Percentiles rank a stretch among this genome's conserved stretches.
Evolutionary conservation across 495 filamentous ascomycete species (phyloP).

Genomic region (Trichoderma orchidacearum): DNA sequence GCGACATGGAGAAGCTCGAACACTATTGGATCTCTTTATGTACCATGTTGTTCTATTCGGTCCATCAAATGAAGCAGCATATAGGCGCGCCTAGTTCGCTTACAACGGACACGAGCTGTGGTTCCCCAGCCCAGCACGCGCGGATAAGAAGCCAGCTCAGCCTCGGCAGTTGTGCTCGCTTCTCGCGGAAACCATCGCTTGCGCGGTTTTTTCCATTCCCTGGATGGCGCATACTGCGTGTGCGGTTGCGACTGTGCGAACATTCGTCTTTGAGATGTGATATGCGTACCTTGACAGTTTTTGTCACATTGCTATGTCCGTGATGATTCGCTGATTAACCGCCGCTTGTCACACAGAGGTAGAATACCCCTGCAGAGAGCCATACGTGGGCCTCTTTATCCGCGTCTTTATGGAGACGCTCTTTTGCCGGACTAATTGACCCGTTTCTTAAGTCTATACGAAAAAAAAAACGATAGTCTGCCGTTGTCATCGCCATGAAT

Average conservation of each 20-base stretch:
- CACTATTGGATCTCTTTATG: not conserved
- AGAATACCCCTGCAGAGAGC: no score
- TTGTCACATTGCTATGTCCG: not conserved
- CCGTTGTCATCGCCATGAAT: no score
- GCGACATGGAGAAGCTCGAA: not conserved
- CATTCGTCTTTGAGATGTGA: no score
- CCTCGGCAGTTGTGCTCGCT: not conserved
- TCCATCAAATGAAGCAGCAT: no score
- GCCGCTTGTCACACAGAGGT: not conserved
- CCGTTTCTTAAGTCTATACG: no score
- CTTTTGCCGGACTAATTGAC: no score
- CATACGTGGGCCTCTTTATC: no score
- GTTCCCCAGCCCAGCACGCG: not conserved
- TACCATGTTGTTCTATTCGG: no score
- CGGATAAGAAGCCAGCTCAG: not conserved
- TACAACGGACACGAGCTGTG: not conserved
- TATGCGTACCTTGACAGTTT: not conserved
- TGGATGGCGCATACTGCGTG: not conserved
- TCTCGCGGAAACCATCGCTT: not conserved
- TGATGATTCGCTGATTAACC: not conserved
- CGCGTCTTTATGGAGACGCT: no score
- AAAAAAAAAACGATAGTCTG: no score
- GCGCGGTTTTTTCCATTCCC: not conserved
- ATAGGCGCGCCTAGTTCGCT: not conserved
- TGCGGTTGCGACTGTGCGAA: no score